phyloP scores from a whole-genome alignment of 2,329 filamentous ascomycete genomes.

The Pseudogymnoascus sp. region DNA sequence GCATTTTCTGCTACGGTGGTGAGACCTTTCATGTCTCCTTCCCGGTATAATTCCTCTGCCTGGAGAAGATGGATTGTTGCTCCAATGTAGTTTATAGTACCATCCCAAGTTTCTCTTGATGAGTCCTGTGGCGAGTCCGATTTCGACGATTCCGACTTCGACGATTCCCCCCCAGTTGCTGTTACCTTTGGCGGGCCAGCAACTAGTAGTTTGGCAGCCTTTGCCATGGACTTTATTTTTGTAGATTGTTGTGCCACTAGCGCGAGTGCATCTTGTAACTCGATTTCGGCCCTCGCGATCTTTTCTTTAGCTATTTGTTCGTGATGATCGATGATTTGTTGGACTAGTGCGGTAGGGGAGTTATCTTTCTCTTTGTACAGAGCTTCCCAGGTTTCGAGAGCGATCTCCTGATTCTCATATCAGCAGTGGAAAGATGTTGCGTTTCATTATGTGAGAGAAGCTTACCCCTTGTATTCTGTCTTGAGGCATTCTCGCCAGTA shows the following conservation, averaged over 20 bases:
- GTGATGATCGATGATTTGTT: not conserved
- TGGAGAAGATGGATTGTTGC: not conserved
- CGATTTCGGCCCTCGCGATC: not conserved
- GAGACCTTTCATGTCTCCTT: not conserved
- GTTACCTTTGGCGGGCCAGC: not conserved
- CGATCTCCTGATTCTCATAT: not conserved
- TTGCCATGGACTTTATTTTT: not conserved
- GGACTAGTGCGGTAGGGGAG: not conserved
- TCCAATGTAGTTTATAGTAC: not conserved
- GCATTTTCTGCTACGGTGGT: not conserved
- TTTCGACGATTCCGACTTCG: not conserved
- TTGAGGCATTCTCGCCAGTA: not conserved
- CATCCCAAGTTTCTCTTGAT: not conserved
- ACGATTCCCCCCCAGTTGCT: too few relatives aligned
- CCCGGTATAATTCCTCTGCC: not conserved
- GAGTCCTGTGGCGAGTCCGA: not conserved
- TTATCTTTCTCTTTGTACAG: not conserved
- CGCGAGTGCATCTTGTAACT: not conserved
- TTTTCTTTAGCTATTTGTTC: not conserved
- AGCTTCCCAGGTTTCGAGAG: not conserved
- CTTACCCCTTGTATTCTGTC: not conserved
- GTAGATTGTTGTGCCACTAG: not conserved
- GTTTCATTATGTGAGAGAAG: not conserved
- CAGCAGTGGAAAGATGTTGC: not conserved
- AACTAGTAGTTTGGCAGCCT: not conserved